These are phyloP conservation scores for Hanseniaspora pseudoguilliermondii DNA, from an alignment of 805 yeast species.

Conservation along the genomic window DNA sequence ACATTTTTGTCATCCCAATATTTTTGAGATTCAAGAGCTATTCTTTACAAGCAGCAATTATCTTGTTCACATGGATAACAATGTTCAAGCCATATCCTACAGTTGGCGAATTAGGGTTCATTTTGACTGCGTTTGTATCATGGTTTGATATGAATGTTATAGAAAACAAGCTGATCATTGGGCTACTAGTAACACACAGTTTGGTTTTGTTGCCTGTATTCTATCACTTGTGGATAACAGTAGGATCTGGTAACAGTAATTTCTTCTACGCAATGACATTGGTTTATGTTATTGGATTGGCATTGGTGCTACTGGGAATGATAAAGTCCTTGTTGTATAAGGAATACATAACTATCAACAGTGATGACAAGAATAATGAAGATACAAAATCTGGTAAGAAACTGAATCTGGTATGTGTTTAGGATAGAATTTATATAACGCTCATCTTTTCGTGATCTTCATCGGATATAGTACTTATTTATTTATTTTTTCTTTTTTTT, in stretches of 20 bases:
- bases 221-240: constrained; percentile 84
- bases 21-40: constrained; percentile 48
- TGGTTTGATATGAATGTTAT: constrained; percentile 6
- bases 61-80: constrained; percentile 39
- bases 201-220: constrained; percentile 72
- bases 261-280: constrained; percentile 90
- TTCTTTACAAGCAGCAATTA: constrained; percentile 43
- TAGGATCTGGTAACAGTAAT: constrained; percentile 91
- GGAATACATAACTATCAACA: constrained; percentile 45
- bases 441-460: no score
- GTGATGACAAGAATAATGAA: not conserved
- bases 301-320: constrained; percentile 57
- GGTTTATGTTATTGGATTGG: constrained; percentile 60
- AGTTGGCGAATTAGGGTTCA: constrained; percentile 58
- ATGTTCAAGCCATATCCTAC: constrained; percentile 80
- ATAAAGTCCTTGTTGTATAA: constrained; percentile 64
- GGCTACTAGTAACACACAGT: constrained; percentile 37
- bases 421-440: not conserved
- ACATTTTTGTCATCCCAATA: constrained; percentile 58
- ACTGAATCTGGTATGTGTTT: not conserved
- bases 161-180: not conserved
- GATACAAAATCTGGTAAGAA: not conserved
- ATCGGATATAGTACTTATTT: no score
- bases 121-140: constrained; percentile 19
- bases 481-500: not conserved